Conservation (phyloP, 2,329 filamentous ascomycete species). For the Pezicula carpinea region DNA sequence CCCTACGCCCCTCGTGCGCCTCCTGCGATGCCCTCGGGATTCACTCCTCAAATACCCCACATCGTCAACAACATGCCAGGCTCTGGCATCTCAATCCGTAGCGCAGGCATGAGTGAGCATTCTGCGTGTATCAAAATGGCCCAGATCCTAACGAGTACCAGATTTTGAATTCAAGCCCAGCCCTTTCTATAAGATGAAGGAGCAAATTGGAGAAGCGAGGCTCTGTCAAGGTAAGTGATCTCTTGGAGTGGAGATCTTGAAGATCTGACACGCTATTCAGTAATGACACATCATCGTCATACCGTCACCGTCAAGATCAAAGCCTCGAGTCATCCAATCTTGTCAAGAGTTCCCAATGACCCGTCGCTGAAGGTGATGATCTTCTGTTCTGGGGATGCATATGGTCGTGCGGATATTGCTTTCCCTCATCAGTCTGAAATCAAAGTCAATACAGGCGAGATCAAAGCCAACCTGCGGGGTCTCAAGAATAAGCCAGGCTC, state of each 20-base stretch:
- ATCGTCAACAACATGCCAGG: not conserved
- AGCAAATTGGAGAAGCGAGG: slow-evolving; percentile 58
- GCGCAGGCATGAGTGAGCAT: not conserved
- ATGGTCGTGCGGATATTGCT: slow-evolving; percentile 67
- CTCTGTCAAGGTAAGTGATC: slow-evolving; percentile 65
- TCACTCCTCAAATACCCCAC: too few species aligned
- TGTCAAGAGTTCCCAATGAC: slow-evolving; percentile 20
- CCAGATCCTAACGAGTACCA: slow-evolving; percentile 13
- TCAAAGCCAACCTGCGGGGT: slow-evolving; percentile 90
- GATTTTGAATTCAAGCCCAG: slow-evolving; percentile 63
- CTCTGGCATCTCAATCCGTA: not conserved
- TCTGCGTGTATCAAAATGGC: not conserved
- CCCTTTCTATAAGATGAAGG: slow-evolving; percentile 75
- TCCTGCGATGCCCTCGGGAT: not conserved
- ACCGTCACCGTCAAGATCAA: slow-evolving; percentile 54
- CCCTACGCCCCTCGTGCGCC: not conserved
- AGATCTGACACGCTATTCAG: slow-evolving; percentile 17
- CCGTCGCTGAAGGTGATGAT: slow-evolving; percentile 63
- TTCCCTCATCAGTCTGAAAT: slow-evolving; percentile 94
- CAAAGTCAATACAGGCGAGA: slow-evolving; percentile 80
- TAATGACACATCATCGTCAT: slow-evolving; percentile 30
- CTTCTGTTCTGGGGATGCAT: slow-evolving; percentile 68
- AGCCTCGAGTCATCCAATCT: slow-evolving; percentile 41
- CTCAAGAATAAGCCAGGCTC: slow-evolving; percentile 95
- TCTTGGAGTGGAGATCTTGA: not conserved